Base-by-base conservation (phyloP, 1,284 basidiomycete species). In the Blastosporella zonata region DNA sequence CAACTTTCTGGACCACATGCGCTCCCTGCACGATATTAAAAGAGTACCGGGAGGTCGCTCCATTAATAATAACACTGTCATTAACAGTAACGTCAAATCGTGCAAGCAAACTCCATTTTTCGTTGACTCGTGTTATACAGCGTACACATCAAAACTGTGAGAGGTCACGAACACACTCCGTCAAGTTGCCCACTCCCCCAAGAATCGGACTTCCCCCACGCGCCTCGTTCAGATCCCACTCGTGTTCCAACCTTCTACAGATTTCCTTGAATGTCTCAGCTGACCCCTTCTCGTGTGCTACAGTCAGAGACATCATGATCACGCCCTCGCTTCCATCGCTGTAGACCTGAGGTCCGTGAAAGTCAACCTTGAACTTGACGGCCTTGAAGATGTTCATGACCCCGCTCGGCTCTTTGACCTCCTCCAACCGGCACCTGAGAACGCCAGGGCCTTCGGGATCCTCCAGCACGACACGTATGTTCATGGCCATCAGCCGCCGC, bases 211-310 rank as follows among this genome's bases (percentile, higher is more conserved):
- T 49, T 36, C 13, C 20, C 22, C 28, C 21, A 12, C 17, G 17
- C 17, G 29, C n/a, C 13, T 44, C 56, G 21, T 50, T 79, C 61
- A 88, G 61, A 48, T 78, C 76, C 94, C 93, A 97, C 20, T 83
- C 79, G 23, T 75, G 72, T 53, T 79, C 74, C 55, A 97, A 62
- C 37, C 80, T 72, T 52, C 77, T 80, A 61, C 82, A 89, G 29
- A 94, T 73, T 46, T 81, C 74, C 64, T 82, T 87, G 71, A 96
- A 92, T 31, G 79, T 87, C 33, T 87, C 85, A 47, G 82, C 68
- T 9, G 91, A 83, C 0, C 93, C 93, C 66, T 87, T 93, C 71
- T 96, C 93, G 59, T 92, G 85, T 12, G 90, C 74, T 50, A 95
- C 65, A 9, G 78, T 74, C 60, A 95, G 65, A 38, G 74, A 74